Evolutionary conservation across 1,284 basidiomycete genomes (phyloP), one percentile per base, ranked within the genome.

Genomic region (Apiotrichum laibachii): DNA sequence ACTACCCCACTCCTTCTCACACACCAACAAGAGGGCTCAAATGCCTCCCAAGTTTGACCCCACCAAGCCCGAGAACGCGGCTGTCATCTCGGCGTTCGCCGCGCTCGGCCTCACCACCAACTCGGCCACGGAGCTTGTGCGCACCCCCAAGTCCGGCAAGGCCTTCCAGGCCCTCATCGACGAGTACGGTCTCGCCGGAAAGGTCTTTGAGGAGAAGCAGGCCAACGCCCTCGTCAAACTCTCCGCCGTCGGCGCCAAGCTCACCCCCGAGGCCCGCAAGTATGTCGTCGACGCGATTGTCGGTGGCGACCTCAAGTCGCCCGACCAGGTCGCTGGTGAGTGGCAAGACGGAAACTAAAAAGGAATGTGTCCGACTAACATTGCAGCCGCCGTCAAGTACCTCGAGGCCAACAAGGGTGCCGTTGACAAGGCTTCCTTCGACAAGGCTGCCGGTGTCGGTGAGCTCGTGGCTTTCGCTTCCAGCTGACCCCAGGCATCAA

Each of bases 401-500:
- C 71, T 90, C 31, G 87, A 88, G 67, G 71, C 81, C 0, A 83
- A 86, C 67, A 75, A 83, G 22, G 59, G 80, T 13, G 85, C 90
- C 0, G 80, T 90, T 43, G 82, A 94, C 67, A 82, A 85, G n/a
- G 77, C 72, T 13, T 85, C 86, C 49, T 97, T 98, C 70, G 84
- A 95, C 71, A 81, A 83, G 64, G 82, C 85, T 19, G 92, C 90
- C 71, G 95, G 95, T 67, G 88, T 98, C 57, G 94, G 93, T 93
- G 68, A 70, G 90, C 82, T 31, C 3, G 26, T 31, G 3, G 7
- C 7, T 7, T 31, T 3, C 3, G 3, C 26, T 31, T 7, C 4
- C 4, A 31, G 26, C 26, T 31, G 26, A 31, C 26, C 4, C 26
- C 67, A 96, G 93, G 91, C 16, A 89, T 95, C 74, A 84, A 81